phyloP scores from a whole-genome alignment of 768 basidiomycete genomes.

The Russula sp. region DNA sequence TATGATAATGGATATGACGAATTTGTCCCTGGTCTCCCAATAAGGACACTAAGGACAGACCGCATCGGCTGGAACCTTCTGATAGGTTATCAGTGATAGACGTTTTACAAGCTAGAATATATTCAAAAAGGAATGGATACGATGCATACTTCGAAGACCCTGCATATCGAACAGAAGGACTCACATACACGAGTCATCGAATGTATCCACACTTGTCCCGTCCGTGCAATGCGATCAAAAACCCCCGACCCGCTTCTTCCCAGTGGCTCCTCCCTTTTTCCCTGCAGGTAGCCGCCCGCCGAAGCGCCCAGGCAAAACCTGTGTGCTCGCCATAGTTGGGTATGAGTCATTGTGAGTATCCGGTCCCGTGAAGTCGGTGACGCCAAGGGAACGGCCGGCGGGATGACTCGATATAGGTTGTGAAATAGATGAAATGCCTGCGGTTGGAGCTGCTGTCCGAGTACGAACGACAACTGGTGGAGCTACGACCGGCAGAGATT shows the following conservation, averaged over 20 bases:
- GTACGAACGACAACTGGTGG: slow-evolving; percentile 7
- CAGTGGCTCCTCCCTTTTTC: slow-evolving; percentile 45
- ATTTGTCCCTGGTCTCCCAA: neutral
- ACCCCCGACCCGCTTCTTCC: slow-evolving; percentile 70
- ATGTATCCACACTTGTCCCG: neutral
- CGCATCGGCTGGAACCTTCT: neutral
- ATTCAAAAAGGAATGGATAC: neutral
- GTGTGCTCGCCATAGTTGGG: slow-evolving; percentile 54
- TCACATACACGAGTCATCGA: neutral
- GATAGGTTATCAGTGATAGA: neutral
- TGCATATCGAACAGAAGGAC: neutral
- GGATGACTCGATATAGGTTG: neutral
- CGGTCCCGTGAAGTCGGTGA: neutral
- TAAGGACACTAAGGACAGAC: neutral
- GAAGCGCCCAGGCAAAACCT: slow-evolving; percentile 65
- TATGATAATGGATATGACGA: neutral
- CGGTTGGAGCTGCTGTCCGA: neutral
- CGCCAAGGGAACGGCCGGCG: neutral
- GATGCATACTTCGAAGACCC: neutral
- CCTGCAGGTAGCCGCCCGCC: slow-evolving; percentile 51
- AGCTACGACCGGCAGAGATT: neutral
- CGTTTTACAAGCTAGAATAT: neutral
- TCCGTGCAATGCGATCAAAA: slow-evolving; percentile 46
- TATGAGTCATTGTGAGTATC: slow-evolving; percentile 1
- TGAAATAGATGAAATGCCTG: neutral